phyloP scores from a whole-genome alignment of 2,329 filamentous ascomycete species.

The Claviceps sp. region DNA sequence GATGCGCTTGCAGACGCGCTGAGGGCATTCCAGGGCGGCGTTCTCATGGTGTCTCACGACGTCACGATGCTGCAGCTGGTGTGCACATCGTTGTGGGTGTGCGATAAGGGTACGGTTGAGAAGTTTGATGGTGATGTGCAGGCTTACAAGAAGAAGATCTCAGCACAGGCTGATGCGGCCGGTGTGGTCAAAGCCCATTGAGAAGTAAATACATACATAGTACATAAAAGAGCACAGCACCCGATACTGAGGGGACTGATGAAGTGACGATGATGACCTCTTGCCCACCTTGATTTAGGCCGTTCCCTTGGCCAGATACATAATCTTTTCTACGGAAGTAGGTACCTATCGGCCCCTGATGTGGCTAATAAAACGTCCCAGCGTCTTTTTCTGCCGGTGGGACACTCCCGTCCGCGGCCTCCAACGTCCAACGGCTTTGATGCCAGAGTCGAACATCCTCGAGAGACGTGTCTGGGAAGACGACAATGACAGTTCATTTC shows the following conservation, averaged over 20 bases:
- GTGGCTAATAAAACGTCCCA: too few relatives aligned
- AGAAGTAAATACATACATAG: conserved; percentile 5
- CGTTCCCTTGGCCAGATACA: background rate
- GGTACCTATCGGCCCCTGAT: too few relatives aligned
- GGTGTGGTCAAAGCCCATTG: conserved; percentile 66
- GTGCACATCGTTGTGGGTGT: conserved; percentile 91
- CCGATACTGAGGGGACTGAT: too few relatives aligned
- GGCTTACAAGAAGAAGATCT: conserved; percentile 94
- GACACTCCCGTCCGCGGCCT: too few relatives aligned
- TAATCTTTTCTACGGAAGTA: too few relatives aligned
- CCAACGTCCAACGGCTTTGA: too few relatives aligned
- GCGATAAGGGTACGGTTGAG: conserved; percentile 84
- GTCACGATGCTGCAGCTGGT: conserved; percentile 97
- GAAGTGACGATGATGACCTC: background rate
- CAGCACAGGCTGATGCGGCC: conserved; percentile 71
- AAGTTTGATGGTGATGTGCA: conserved; percentile 93
- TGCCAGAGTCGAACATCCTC: too few relatives aligned
- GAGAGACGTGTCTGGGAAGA: too few relatives aligned
- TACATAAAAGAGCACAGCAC: background rate
- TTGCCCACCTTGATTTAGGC: background rate
- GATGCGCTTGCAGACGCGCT: conserved; percentile 81
- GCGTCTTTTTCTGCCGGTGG: too few relatives aligned
- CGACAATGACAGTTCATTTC: too few relatives aligned
- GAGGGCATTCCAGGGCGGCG: conserved; percentile 78
- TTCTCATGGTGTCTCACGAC: conserved; percentile 98